Conservation (phyloP, 495 filamentous ascomycete genomes). For the Cercophora samala region DNA sequence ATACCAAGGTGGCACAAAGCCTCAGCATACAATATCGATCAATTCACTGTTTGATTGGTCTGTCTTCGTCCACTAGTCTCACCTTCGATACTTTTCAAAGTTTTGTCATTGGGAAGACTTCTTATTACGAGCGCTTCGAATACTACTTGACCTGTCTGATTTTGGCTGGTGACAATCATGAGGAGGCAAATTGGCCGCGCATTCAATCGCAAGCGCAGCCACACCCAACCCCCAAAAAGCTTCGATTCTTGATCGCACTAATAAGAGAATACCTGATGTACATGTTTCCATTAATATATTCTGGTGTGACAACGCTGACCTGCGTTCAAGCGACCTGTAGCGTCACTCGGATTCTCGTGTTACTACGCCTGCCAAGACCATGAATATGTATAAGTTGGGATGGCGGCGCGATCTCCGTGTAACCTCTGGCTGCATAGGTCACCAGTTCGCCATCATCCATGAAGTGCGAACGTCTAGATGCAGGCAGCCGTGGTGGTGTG, state of each 20-base stretch:
- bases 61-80: not conserved
- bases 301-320: not conserved
- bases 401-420: not conserved
- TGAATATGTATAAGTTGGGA: constrained; percentile 4
- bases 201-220: not conserved
- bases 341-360: not conserved
- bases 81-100: not conserved
- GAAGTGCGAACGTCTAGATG: not conserved
- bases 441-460: not conserved
- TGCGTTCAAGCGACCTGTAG: not conserved
- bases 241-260: not conserved
- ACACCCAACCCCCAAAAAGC: not conserved
- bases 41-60: not conserved
- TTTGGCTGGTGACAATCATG: not conserved
- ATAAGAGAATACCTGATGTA: not conserved
- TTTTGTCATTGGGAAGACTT: not conserved
- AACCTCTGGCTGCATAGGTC: not conserved
- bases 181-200: not conserved
- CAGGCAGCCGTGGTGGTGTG: not conserved
- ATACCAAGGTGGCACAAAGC: not conserved
- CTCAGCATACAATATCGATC: not conserved
- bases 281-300: not conserved
- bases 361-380: not conserved
- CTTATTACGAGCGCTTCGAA: not conserved
- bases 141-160: not conserved